A percentile compares a stretch with the other conserved stretches of the same genome.
phyloP scores from a whole-genome alignment of 371 early-diverging fungal genomes.

The Saksenaea vasiformis region DNA sequence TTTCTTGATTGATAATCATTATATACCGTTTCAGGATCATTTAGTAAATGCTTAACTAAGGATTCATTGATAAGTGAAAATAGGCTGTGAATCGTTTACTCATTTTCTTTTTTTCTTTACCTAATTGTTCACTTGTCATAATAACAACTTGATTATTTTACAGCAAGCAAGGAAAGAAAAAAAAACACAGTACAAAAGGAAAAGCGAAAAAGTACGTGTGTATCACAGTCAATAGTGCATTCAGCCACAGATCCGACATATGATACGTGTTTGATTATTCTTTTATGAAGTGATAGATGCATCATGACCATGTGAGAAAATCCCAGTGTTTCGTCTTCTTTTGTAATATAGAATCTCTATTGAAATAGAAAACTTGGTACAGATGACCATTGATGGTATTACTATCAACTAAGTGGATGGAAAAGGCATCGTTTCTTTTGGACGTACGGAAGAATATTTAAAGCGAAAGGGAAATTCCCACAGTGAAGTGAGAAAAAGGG shows the following conservation, averaged over 20 bases:
- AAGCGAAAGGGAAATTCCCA: not conserved
- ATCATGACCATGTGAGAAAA: not conserved
- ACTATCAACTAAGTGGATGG: too few species aligned
- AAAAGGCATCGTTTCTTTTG: too few species aligned
- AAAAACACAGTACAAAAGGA: too few species aligned
- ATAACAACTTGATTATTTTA: too few species aligned
- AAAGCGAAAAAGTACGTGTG: not conserved
- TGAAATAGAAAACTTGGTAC: not conserved
- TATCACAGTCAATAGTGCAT: not conserved
- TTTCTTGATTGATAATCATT: not conserved
- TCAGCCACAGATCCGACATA: not conserved
- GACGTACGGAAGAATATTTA: not conserved
- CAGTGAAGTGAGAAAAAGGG: not conserved
- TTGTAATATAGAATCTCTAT: too few species aligned
- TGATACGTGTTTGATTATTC: not conserved
- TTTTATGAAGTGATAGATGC: not conserved
- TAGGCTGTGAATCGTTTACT: not conserved
- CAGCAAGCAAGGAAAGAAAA: too few species aligned
- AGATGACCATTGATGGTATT: not conserved
- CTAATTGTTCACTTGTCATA: not conserved
- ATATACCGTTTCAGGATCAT: slow-evolving; percentile 35
- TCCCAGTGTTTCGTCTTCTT: not conserved
- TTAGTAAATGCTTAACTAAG: slow-evolving; percentile 43
- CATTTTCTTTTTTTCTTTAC: too few species aligned
- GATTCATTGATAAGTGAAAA: not conserved